Percentiles rank a stretch among this genome's conserved stretches.
These are phyloP conservation scores for Paxillus ammoniavirescens DNA, from an alignment of 768 basidiomycete species.

Conservation along the genomic window DNA sequence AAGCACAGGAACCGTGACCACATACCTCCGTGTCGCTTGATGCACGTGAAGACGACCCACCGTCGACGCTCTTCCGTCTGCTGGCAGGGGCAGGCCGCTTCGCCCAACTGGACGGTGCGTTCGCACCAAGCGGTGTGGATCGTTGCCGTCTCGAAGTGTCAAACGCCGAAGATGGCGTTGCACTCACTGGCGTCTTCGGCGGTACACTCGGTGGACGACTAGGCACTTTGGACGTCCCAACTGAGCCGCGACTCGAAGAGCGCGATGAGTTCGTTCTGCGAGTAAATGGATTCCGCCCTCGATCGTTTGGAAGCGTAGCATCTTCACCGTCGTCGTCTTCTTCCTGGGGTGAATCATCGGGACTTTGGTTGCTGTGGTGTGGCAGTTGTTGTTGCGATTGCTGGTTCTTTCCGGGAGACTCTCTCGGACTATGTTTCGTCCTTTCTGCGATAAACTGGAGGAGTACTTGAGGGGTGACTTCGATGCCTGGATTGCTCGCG, in stretches of 20 bases:
- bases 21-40: slow-evolving; percentile 75
- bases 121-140: slow-evolving; percentile 56
- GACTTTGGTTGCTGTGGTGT: slow-evolving; percentile 26
- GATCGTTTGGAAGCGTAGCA: slow-evolving; percentile 32
- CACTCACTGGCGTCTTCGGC: slow-evolving; percentile 46
- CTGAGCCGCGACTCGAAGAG: slow-evolving; percentile 58
- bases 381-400: slow-evolving; percentile 11
- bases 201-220: slow-evolving; percentile 60
- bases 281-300: slow-evolving; percentile 36
- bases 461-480: slow-evolving; percentile 67
- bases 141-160: slow-evolving; percentile 71
- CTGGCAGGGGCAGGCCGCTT: slow-evolving; percentile 66
- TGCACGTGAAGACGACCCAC: slow-evolving; percentile 44
- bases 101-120: slow-evolving; percentile 75
- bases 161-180: slow-evolving; percentile 54
- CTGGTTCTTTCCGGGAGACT: slow-evolving; percentile 23
- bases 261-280: slow-evolving; percentile 39
- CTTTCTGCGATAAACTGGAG: slow-evolving; percentile 63
- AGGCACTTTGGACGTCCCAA: slow-evolving; percentile 38
- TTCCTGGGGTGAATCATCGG: slow-evolving; percentile 33
- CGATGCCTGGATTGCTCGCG: slow-evolving; percentile 56
- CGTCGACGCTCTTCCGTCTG: slow-evolving; percentile 73
- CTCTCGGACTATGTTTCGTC: slow-evolving; percentile 40
- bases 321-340: slow-evolving; percentile 37
- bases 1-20: slow-evolving; percentile 2